Conservation (phyloP, 805 yeast genomes). For the Pichia sporocuriosa region DNA sequence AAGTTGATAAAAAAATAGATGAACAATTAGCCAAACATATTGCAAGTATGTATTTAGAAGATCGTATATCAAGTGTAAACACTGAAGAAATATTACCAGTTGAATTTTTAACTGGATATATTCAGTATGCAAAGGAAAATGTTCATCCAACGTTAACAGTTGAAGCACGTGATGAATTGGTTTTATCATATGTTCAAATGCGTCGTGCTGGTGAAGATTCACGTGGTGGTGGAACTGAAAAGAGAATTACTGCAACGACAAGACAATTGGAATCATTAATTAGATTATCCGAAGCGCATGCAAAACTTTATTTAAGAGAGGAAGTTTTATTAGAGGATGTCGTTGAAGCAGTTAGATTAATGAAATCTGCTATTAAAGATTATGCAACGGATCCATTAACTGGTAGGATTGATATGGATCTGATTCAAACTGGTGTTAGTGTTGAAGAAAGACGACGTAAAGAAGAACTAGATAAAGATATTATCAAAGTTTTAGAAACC, state of each 20-base stretch:
- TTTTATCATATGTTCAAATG: conserved; percentile 86
- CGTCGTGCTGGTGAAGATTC: conserved; percentile 90
- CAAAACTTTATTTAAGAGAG: conserved; percentile 81
- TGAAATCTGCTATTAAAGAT: conserved; percentile 90
- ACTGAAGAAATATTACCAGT: conserved; percentile 68
- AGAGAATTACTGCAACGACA: conserved; percentile 95
- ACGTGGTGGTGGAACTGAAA: conserved; percentile 58
- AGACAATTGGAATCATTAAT: conserved; percentile 96
- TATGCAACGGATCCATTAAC: conserved; percentile 97
- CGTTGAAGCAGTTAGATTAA: conserved; percentile 85
- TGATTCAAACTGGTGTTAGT: conserved; percentile 94
- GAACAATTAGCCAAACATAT: conserved; percentile 84
- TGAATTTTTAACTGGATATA: conserved; percentile 80
- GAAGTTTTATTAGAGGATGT: conserved; percentile 77
- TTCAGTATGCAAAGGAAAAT: conserved; percentile 90
- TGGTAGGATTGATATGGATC: conserved; percentile 95
- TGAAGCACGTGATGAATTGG: conserved; percentile 79
- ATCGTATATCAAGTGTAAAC: conserved; percentile 68
- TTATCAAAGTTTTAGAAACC: conserved; percentile 46
- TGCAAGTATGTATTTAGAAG: conserved; percentile 88
- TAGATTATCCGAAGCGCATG: conserved; percentile 92
- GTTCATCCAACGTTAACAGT: conserved; percentile 71
- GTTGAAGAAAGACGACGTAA: conserved; percentile 73
- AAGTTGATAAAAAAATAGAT: conserved; percentile 81
- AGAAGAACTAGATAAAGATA: conserved; percentile 62